A percentile compares a stretch with the other conserved stretches of the same genome.
Conservation (phyloP, 257 asterid species). For the Petrea volubilis region DNA sequence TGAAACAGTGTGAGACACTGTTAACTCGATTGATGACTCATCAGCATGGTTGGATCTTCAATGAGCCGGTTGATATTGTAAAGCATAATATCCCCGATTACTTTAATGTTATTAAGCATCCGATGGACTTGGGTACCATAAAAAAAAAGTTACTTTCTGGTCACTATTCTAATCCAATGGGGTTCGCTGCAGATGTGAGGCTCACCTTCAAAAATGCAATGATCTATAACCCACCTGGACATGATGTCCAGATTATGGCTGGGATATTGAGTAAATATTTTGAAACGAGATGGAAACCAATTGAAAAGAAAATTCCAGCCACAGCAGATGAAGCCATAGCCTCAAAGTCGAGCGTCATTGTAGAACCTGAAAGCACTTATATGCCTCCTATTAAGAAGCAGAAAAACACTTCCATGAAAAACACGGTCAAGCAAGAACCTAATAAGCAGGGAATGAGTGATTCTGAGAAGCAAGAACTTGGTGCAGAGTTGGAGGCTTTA, state of each 20-base stretch:
- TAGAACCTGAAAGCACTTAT: slow-evolving; percentile 31
- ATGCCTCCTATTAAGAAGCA: slow-evolving; percentile 42
- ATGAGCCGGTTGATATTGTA: slow-evolving; percentile 53
- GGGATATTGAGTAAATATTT: slow-evolving; percentile 41
- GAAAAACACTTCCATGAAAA: slow-evolving; percentile 30
- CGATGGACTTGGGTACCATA: slow-evolving; percentile 71
- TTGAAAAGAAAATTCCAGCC: slow-evolving; percentile 45
- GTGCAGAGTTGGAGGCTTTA: slow-evolving; percentile 48
- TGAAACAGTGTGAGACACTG: slow-evolving; percentile 51
- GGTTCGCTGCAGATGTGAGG: slow-evolving; percentile 59
- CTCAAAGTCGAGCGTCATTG: slow-evolving; percentile 29
- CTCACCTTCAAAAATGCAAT: slow-evolving; percentile 51
- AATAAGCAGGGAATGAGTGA: slow-evolving; percentile 46
- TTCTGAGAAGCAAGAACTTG: slow-evolving; percentile 49
- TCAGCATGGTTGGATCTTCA: slow-evolving; percentile 51
- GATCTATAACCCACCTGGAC: slow-evolving; percentile 53
- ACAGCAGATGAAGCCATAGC: slow-evolving; percentile 23
- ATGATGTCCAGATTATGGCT: slow-evolving; percentile 54
- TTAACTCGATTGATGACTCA: slow-evolving; percentile 48
- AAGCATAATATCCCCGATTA: slow-evolving; percentile 54
- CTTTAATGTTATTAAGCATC: slow-evolving; percentile 52
- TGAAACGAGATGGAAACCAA: slow-evolving; percentile 58
- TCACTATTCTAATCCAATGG: slow-evolving; percentile 43
- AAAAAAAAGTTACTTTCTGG: slow-evolving; percentile 44
- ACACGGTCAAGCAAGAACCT: slow-evolving; percentile 35